Percentiles rank a stretch among this genome's conserved stretches.
Conservation (phyloP, 345 rosid species). For the Sapria himalayana region DNA sequence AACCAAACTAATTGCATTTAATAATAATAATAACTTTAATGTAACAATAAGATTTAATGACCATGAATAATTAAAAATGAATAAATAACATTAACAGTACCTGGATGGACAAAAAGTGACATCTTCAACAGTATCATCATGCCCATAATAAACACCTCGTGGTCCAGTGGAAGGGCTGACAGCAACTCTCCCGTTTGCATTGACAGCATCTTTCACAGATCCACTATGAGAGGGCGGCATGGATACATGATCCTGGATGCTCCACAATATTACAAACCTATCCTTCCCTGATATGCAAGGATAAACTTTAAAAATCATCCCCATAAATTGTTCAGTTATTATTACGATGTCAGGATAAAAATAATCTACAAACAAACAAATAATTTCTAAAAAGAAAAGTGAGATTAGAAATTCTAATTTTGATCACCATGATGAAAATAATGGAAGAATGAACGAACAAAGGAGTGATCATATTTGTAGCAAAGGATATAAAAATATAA, state of each 20-base stretch:
- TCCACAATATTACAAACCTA: slow-evolving; percentile 83
- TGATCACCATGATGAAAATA: slow-evolving; percentile 1
- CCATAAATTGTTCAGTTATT: too few species aligned
- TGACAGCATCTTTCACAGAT: slow-evolving; percentile 27
- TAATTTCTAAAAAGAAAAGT: neutral
- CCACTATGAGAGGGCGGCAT: slow-evolving; percentile 19
- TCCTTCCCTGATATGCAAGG: slow-evolving; percentile 88
- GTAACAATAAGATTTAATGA: too few species aligned
- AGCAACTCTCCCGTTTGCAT: slow-evolving; percentile 42
- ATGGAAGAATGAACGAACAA: neutral
- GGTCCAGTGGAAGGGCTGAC: slow-evolving; percentile 72
- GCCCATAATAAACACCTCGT: slow-evolving; percentile 83
- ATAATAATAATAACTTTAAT: too few species aligned
- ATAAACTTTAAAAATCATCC: too few species aligned
- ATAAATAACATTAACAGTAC: slow-evolving; percentile 22
- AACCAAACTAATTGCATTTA: too few species aligned
- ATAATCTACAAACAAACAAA: too few species aligned
- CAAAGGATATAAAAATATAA: too few species aligned
- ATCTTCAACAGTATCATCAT: slow-evolving; percentile 95
- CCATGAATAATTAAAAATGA: too few species aligned
- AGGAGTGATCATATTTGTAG: too few species aligned
- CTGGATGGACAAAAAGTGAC: slow-evolving; percentile 89
- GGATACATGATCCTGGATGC: slow-evolving; percentile 92
- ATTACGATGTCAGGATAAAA: too few species aligned
- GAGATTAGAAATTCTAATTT: neutral